phyloP scores from a whole-genome alignment of 2,329 filamentous ascomycete species.

The Neonectria punicea region DNA sequence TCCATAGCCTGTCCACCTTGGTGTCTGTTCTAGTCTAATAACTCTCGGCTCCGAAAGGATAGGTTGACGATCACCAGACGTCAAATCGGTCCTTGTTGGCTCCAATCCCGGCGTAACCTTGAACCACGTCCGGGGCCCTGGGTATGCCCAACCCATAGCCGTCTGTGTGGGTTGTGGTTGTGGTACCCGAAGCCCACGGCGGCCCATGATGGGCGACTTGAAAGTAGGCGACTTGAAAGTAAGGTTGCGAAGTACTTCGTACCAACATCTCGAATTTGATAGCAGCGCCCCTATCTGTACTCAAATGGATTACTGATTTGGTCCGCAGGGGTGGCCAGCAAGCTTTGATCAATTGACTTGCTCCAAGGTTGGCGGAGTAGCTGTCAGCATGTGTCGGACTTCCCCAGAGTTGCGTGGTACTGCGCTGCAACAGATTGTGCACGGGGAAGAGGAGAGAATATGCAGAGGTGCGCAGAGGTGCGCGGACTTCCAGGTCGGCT shows the following conservation, averaged over 20 bases:
- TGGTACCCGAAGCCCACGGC: neutral
- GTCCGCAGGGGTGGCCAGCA: neutral
- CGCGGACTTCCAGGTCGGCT: conserved; percentile 7
- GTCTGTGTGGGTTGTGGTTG: neutral
- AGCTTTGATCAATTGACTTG: neutral
- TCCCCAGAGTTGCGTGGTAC: neutral
- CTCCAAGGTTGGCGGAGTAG: neutral
- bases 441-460: conserved; percentile 3
- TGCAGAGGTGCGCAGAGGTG: conserved; percentile 6
- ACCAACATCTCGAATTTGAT: neutral
- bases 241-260: neutral
- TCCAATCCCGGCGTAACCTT: conserved; percentile 36
- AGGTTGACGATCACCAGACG: conserved; percentile 31
- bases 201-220: neutral
- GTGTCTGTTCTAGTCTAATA: neutral
- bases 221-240: neutral
- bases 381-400: neutral
- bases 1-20: neutral
- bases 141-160: conserved; percentile 29
- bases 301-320: neutral
- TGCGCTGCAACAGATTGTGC: neutral
- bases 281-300: neutral
- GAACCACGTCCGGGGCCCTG: conserved; percentile 34
- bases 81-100: conserved; percentile 30
- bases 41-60: neutral